phyloP scores from a whole-genome alignment of 2,329 filamentous ascomycete species.

The Neurospora sp. region DNA sequence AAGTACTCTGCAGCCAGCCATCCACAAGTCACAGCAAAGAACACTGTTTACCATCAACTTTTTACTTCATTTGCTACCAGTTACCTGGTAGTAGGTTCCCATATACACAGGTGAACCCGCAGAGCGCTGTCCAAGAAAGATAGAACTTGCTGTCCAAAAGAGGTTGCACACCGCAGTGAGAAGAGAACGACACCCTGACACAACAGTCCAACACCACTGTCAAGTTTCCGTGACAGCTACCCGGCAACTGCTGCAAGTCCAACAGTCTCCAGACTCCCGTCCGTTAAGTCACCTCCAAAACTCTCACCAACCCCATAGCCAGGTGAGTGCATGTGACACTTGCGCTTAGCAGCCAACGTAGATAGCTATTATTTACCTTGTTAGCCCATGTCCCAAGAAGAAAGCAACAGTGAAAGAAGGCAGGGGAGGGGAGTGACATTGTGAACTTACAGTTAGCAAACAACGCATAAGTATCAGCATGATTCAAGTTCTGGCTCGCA shows the following conservation, averaged over 20 bases:
- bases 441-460: slow-evolving; percentile 22
- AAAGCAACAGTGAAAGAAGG: no score
- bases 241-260: background rate
- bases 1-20: background rate
- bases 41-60: background rate
- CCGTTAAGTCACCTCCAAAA: background rate
- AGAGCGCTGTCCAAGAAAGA: background rate
- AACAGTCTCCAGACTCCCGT: background rate
- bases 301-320: background rate
- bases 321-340: background rate
- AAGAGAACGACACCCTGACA: background rate
- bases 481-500: slow-evolving; percentile 42
- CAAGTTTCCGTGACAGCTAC: background rate
- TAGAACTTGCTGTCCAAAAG: background rate
- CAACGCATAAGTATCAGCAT: slow-evolving; percentile 51
- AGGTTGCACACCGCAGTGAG: background rate
- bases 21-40: background rate
- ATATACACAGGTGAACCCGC: background rate
- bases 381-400: background rate
- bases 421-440: no score
- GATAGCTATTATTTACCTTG: background rate
- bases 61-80: background rate
- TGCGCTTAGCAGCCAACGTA: background rate
- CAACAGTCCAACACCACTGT: background rate
- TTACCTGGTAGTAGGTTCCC: background rate